A percentile compares a stretch with the other conserved stretches of the same genome.
Evolutionary conservation across 2,329 filamentous ascomycete species (phyloP).

Genomic region (Aspergillus sp.): DNA sequence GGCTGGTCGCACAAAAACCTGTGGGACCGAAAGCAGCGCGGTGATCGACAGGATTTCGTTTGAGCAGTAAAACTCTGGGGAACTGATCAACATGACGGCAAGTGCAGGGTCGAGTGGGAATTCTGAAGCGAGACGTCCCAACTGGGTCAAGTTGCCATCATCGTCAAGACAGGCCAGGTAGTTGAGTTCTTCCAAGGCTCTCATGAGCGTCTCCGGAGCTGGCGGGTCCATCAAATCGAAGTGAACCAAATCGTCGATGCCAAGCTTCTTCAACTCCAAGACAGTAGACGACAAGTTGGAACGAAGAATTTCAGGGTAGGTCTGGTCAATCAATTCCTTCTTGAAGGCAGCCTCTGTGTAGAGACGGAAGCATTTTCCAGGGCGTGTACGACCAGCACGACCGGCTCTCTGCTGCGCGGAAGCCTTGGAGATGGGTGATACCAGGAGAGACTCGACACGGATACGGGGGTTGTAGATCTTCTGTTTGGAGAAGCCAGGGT

Average conservation of each 20-base stretch:
- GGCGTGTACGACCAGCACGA: constrained; percentile 97
- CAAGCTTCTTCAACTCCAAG: constrained; percentile 93
- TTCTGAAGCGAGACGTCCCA: constrained; percentile 85
- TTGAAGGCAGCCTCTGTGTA: constrained; percentile 97
- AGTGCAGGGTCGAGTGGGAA: constrained; percentile 92
- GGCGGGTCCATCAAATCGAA: constrained; percentile 99
- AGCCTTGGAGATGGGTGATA: constrained; percentile 95
- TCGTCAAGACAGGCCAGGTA: constrained; percentile 96
- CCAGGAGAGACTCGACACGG: constrained; percentile 92
- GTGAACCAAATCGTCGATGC: constrained; percentile 90
- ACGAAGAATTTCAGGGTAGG: constrained; percentile 89
- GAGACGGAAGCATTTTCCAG: constrained; percentile 95
- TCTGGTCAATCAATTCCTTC: constrained; percentile 95
- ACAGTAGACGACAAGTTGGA: constrained; percentile 95
- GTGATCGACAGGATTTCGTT: constrained; percentile 97
- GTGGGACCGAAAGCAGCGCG: constrained; percentile 86
- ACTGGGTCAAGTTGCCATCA: constrained; percentile 82
- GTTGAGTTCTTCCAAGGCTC: constrained; percentile 93
- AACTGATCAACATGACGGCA: constrained; percentile 96
- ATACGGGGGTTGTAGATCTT: constrained; percentile 98
- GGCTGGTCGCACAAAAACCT: constrained; percentile 86
- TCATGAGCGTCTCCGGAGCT: constrained; percentile 96
- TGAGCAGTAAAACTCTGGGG: constrained; percentile 96
- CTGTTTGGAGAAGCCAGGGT: constrained; percentile 98
- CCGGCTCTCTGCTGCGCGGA: constrained; percentile 95